phyloP scores from a whole-genome alignment of 495 filamentous ascomycete species.

The Penicillium alfredii region DNA sequence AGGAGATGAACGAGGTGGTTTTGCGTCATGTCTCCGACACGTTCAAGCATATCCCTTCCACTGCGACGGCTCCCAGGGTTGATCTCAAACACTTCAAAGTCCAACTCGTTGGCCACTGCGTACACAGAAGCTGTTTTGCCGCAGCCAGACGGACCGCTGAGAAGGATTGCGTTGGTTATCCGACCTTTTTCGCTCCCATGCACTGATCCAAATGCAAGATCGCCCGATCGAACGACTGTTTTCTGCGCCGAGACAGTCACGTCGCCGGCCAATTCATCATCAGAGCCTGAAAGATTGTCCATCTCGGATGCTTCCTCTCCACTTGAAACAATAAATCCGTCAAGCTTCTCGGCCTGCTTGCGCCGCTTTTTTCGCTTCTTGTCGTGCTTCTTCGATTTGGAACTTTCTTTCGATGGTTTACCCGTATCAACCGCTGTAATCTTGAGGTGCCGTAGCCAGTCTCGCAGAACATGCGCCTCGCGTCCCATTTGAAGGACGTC shows the following conservation, averaged over 20 bases:
- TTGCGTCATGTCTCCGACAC: constrained; percentile 90
- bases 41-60: constrained; percentile 86
- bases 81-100: constrained; percentile 93
- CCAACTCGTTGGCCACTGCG: constrained; percentile 92
- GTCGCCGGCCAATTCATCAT: constrained; percentile 45
- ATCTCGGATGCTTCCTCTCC: constrained; percentile 76
- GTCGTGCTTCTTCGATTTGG: constrained; percentile 40
- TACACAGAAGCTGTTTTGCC: constrained; percentile 93
- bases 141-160: constrained; percentile 86
- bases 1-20: constrained; percentile 79
- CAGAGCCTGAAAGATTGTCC: constrained; percentile 62
- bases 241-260: constrained; percentile 42
- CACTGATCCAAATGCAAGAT: constrained; percentile 32
- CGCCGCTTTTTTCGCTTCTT: constrained; percentile 59
- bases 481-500: constrained; percentile 73
- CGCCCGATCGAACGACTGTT: constrained; percentile 59
- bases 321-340: constrained; percentile 80
- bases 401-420: constrained; percentile 33
- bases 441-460: constrained; percentile 77
- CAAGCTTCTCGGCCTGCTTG: constrained; percentile 62
- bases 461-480: constrained; percentile 64
- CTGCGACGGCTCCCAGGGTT: constrained; percentile 75
- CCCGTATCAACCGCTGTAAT: constrained; percentile 68
- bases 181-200: constrained; percentile 38
- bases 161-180: constrained; percentile 58